Conservation (phyloP, 331 rosid genomes). For the Dryas integrifolia region DNA sequence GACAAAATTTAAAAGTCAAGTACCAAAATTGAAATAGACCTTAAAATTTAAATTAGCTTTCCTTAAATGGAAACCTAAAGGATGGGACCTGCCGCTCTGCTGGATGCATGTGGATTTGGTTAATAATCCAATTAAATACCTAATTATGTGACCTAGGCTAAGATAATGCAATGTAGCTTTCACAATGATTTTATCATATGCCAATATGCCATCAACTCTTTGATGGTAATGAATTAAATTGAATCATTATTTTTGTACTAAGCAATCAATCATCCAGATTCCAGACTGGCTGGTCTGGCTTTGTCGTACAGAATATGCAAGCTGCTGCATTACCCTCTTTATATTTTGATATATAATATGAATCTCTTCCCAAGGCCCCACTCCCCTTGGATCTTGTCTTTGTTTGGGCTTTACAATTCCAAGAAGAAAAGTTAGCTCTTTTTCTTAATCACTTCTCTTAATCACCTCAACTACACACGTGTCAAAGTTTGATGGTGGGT, state of each 20-base stretch:
- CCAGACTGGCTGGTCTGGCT: conserved; percentile 46
- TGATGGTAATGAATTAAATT: conserved; percentile 10
- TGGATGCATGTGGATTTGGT: conserved; percentile 37
- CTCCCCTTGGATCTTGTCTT: conserved; percentile 44
- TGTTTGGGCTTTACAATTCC: conserved; percentile 9
- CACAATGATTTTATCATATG: neutral
- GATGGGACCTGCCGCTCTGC: conserved; percentile 26
- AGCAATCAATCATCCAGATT: conserved; percentile 34
- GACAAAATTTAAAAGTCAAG: no score
- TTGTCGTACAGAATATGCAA: conserved; percentile 24
- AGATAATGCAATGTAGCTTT: neutral
- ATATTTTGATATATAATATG: neutral
- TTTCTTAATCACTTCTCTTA: no score
- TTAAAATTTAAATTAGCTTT: conserved; percentile 9
- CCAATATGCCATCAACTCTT: neutral
- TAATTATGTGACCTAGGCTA: neutral
- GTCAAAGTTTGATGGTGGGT: no score
- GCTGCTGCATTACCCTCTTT: neutral
- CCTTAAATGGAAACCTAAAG: conserved; percentile 26
- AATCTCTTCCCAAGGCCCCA: conserved; percentile 31
- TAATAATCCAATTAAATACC: conserved; percentile 2
- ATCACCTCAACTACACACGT: no score
- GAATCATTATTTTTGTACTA: conserved; percentile 1
- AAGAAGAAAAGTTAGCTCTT: conserved; percentile 1
- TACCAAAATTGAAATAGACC: neutral